Evolutionary conservation across 805 yeast genomes (phyloP), one percentile per base, ranked within the genome.

Genomic region (Candida patagonica): DNA sequence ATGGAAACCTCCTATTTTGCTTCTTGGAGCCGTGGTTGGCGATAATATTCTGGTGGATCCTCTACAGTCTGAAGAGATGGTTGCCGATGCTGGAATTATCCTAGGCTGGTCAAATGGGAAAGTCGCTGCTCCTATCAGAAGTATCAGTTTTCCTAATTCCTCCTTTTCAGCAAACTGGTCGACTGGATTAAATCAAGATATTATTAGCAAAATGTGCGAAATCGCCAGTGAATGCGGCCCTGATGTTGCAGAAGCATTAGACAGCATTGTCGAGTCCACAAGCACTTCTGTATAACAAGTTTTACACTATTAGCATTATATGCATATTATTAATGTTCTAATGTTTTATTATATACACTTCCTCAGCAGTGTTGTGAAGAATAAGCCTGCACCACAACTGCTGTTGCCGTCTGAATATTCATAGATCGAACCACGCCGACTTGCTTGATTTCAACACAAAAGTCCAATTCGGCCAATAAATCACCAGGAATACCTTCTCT

Each of bases 371-470:
- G 80, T 52, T 78, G 84, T 15, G 70, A 57, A 1, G 94, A 77
- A 53, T 89, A 88, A 0, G 96, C 92, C 60, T 88, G 94, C 5
- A 87, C 95, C 38, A 88, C 75, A 16, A 88, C 87, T 0, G 96
- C 97, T 0, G 96, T 79, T 1, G 96, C 97, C 0, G 96, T 88
- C 62, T 88, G 97, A 45, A 88, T 88, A 54, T 88, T 88, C 97
- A 88, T 88, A 1, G 96, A 87, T 49, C 97, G 70, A 30, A 89
- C 77, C 13, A 88, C 87, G 12, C 97, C 97, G 30, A 76, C 79
- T 56, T 88, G 97, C 55, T 86, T 84, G 50, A 88, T 88, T 54
- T 88, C 95, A 30, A 89, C 76, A 56, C 96, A 88, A 49, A 78
- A 65, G 55, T 88, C 96, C 24, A 89, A 65, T 53, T 83, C 89